Conservation (phyloP, 1,284 basidiomycete genomes). For the Trichosporon ovoides region DNA sequence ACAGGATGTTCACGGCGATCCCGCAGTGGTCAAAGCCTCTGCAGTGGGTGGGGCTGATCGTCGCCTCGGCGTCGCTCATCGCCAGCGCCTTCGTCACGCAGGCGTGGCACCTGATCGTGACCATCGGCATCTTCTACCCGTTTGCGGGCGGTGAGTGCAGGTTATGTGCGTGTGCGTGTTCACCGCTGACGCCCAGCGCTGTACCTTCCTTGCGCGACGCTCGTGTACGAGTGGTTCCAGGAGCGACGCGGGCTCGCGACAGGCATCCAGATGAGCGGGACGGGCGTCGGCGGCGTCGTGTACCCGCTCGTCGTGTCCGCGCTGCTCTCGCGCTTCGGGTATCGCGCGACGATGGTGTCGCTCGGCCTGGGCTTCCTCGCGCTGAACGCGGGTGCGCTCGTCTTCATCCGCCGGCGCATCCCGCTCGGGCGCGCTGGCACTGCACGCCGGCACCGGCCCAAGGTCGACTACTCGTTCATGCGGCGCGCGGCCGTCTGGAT, state of each 20-base stretch:
- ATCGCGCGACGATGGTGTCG: constrained; percentile 43
- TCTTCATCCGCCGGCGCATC: constrained; percentile 43
- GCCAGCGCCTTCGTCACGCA: constrained; percentile 41
- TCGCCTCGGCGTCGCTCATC: constrained; percentile 29
- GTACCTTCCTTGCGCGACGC: constrained; percentile 45
- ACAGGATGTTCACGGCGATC: constrained; percentile 31
- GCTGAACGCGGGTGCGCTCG: constrained; percentile 32
- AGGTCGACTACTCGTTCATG: constrained; percentile 32
- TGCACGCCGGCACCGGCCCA: neutral
- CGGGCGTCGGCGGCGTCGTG: constrained; percentile 43
- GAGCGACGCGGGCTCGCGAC: constrained; percentile 41
- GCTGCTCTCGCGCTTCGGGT: constrained; percentile 42
- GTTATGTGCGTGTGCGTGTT: too few relatives aligned
- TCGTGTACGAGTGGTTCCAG: constrained; percentile 48
- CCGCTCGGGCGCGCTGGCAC: constrained; percentile 22
- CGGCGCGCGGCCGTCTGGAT: constrained; percentile 28
- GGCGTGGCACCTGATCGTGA: constrained; percentile 45
- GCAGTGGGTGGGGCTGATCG: constrained; percentile 30
- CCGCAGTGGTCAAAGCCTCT: constrained; percentile 29
- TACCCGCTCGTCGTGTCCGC: constrained; percentile 43
- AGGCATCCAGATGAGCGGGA: constrained; percentile 45
- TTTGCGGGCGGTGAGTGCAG: constrained; percentile 30
- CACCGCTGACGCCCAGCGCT: constrained; percentile 20
- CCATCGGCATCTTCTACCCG: constrained; percentile 43
- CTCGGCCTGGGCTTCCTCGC: constrained; percentile 37